A percentile compares a stretch with the other conserved stretches of the same genome.
phyloP scores from a whole-genome alignment of 345 rosid genomes.

The Eutrema yunnanense region DNA sequence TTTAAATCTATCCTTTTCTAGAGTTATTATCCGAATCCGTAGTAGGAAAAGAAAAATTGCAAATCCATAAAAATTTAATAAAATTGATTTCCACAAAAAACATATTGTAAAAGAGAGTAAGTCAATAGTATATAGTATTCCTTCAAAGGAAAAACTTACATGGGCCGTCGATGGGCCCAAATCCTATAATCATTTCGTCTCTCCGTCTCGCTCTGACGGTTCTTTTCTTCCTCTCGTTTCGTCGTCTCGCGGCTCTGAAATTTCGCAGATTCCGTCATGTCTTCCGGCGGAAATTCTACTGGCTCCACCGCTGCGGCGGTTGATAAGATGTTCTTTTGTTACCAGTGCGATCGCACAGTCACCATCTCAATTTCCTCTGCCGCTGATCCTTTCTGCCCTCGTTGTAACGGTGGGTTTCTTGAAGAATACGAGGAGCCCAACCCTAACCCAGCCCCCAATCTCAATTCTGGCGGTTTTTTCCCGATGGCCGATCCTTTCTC shows the following conservation, averaged over 20 bases:
- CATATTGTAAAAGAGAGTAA: too few species aligned
- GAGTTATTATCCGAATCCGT: too few species aligned
- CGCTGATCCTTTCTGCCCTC: conserved; percentile 57
- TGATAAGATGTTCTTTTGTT: conserved; percentile 49
- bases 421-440: conserved; percentile 55
- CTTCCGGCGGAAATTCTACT: conserved; percentile 33
- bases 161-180: conserved; percentile 6
- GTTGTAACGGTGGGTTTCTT: conserved; percentile 52
- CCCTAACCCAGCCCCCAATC: conserved; percentile 32
- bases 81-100: neutral
- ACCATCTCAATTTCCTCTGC: conserved; percentile 34
- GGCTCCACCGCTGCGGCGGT: conserved; percentile 24
- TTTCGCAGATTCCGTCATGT: conserved; percentile 27
- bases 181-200: neutral
- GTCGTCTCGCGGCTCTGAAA: conserved; percentile 4
- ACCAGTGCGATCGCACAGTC: conserved; percentile 60
- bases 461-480: conserved; percentile 12
- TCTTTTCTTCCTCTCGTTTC: neutral
- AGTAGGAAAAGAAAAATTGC: too few species aligned
- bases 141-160: too few species aligned
- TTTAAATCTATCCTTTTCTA: neutral
- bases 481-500: conserved; percentile 28
- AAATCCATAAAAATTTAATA: too few species aligned
- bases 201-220: neutral
- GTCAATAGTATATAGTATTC: neutral